Percentiles rank a stretch among this genome's conserved stretches.
These are phyloP conservation scores for Penicillium diatomitis DNA, from an alignment of 495 filamentous ascomycete genomes.

Conservation along the genomic window DNA sequence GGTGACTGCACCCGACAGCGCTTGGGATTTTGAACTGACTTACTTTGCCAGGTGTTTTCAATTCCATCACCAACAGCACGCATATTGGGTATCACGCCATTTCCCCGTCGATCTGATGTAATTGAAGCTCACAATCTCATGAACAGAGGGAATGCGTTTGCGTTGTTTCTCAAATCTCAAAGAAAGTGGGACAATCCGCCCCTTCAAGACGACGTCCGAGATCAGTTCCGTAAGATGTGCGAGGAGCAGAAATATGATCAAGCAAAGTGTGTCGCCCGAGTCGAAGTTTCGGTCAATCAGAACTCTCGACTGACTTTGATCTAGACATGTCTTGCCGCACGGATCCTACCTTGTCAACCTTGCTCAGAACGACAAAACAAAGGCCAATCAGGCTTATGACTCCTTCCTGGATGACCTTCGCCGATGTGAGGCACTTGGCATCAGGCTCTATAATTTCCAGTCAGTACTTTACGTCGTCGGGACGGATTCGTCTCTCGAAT, in stretches of 20 bases:
- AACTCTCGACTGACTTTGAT: not conserved
- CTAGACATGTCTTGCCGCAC: slow-evolving; percentile 70
- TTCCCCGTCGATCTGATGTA: not conserved
- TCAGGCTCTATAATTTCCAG: slow-evolving; percentile 95
- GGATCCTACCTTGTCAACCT: slow-evolving; percentile 96
- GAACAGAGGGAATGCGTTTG: slow-evolving; percentile 75
- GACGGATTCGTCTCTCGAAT: not conserved
- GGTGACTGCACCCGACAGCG: not conserved
- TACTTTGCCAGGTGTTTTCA: slow-evolving; percentile 61
- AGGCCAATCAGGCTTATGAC: slow-evolving; percentile 77
- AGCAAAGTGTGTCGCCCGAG: slow-evolving; percentile 29
- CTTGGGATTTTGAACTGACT: not conserved
- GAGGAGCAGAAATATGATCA: slow-evolving; percentile 65
- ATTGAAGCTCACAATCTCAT: slow-evolving; percentile 5
- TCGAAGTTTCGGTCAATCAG: too few species aligned
- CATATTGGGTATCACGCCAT: slow-evolving; percentile 51
- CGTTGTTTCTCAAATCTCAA: slow-evolving; percentile 91
- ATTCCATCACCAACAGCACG: slow-evolving; percentile 68
- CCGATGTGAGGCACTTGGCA: slow-evolving; percentile 81
- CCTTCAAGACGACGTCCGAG: slow-evolving; percentile 54
- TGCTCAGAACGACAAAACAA: slow-evolving; percentile 67
- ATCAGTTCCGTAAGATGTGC: slow-evolving; percentile 59
- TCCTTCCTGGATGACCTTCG: slow-evolving; percentile 82
- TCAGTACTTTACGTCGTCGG: slow-evolving; percentile 6
- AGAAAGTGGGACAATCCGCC: slow-evolving; percentile 88